Percentiles rank a stretch among this genome's conserved stretches.
Evolutionary conservation across 192 early-diverging fungal genomes (phyloP).

Genomic region (Backusella australiensis): DNA sequence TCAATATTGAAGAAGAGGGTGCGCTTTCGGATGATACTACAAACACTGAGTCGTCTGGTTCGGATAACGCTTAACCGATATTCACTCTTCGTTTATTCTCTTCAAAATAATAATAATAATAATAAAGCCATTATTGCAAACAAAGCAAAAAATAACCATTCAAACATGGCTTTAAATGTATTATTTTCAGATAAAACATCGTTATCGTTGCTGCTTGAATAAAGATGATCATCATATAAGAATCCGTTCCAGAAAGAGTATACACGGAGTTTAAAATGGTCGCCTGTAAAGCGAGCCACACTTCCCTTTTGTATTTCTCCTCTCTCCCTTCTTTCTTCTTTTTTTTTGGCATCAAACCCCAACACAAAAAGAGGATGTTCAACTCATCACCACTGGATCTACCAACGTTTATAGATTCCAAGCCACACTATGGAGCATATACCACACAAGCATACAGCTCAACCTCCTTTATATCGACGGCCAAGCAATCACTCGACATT

Average conservation of each 20-base stretch:
- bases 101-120: not conserved
- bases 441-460: not conserved
- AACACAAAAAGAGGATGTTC: conserved; percentile 14
- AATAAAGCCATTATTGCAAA: too few relatives aligned
- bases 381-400: conserved; percentile 27
- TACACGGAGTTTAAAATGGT: not conserved
- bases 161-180: too few relatives aligned
- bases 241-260: too few relatives aligned
- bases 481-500: conserved; percentile 38
- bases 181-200: too few relatives aligned
- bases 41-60: not conserved
- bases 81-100: too few relatives aligned
- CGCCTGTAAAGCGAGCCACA: not conserved
- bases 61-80: not conserved
- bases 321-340: not conserved
- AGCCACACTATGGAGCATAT: conserved; percentile 29
- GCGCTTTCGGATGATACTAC: not conserved
- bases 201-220: too few relatives aligned
- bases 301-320: not conserved
- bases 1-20: not conserved
- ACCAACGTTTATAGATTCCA: conserved; percentile 33
- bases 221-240: too few relatives aligned
- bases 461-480: conserved; percentile 13
- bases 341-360: not conserved
- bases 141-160: too few relatives aligned